A percentile compares a stretch with the other conserved stretches of the same genome.
Conservation (phyloP, 2,329 filamentous ascomycete species). For the Apiospora sp. region DNA sequence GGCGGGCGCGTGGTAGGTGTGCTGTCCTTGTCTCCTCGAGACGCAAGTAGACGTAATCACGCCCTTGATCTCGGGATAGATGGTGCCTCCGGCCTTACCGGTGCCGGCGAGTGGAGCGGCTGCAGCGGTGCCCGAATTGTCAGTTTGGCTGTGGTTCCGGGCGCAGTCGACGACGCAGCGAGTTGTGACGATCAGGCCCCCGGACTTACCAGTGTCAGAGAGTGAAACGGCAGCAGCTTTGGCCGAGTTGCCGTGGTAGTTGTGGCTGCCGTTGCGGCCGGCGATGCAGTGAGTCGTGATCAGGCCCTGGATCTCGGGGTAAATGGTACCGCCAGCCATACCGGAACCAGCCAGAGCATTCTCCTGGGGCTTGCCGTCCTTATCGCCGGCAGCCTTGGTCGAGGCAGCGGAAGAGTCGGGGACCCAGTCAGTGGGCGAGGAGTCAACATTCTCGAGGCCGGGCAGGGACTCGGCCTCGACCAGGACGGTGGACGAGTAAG, state of each 20-base stretch:
- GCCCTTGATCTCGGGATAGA: not conserved
- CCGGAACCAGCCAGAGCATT: not conserved
- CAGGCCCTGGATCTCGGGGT: not conserved
- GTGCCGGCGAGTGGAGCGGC: not conserved
- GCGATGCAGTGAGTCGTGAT: not conserved
- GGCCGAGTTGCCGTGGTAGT: not conserved
- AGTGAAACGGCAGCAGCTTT: not conserved
- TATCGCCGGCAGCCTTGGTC: not conserved
- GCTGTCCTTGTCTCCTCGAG: not conserved
- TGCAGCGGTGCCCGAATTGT: not conserved
- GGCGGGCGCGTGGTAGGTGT: not conserved
- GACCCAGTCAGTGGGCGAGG: not conserved
- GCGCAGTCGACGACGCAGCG: not conserved
- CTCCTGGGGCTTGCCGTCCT: not conserved
- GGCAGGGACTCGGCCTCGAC: conserved; percentile 12
- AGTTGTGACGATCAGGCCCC: not conserved
- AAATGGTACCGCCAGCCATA: not conserved
- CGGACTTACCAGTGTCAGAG: not conserved
- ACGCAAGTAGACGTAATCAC: not conserved
- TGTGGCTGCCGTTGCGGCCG: not conserved
- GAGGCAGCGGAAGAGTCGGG: not conserved
- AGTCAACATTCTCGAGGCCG: not conserved
- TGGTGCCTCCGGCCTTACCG: not conserved
- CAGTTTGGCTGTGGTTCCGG: not conserved
- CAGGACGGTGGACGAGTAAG: conserved; percentile 19